Base-by-base conservation (phyloP, 1,139 yeast species). In the Blastobotrys aristatus region DNA sequence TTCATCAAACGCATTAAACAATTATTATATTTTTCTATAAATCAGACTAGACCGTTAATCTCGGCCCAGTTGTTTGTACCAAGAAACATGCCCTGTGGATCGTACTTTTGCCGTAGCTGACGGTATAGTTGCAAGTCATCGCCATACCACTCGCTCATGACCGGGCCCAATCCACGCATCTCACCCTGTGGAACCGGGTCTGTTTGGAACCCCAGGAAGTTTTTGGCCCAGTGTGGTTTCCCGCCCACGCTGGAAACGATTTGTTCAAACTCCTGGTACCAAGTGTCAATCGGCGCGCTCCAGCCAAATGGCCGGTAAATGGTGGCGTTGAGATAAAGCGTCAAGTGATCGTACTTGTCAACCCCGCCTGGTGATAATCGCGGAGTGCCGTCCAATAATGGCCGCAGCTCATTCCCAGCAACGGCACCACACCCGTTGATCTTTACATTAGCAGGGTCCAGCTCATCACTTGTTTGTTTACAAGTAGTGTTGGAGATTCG, bases 191-290 rank as follows among this genome's bases (percentile, higher is more conserved):
- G 59, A 3, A 64, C 66, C 14, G 47, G 30, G 27, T 24, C 27
- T 10, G 27, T 24, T 24, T 24, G 5, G 27, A 10, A 6, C 2
- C 96, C 96, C 55, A 89, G 74, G 64, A 89, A 92, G 67, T 90
- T 90, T 73, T 92, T 92, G n/a, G 98, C 98, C 98, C 98, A 92
- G 65, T 92, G 98, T 1, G 98, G 98, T 63, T 83, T 86, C 43
- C 98, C 98, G 35, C 86, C 90, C 20, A 84, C 90, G 31, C 77
- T 79, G 47, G 75, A 74, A 74, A 90, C 73, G 1, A 87, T 77
- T 50, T 77, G 76, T 66, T 92, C 98, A 65, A 92, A 92, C n/a
- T 74, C 72, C 46, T 77, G 76, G 67, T 77, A 92, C 96, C 97
- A 92, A 55, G 79, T 74, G 50, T 80, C 82, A 43, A 89, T 82